Evolutionary conservation across 2,329 filamentous ascomycete genomes (phyloP), one percentile per base, ranked within the genome.

Genomic region (Westerdykella aurantiaca): DNA sequence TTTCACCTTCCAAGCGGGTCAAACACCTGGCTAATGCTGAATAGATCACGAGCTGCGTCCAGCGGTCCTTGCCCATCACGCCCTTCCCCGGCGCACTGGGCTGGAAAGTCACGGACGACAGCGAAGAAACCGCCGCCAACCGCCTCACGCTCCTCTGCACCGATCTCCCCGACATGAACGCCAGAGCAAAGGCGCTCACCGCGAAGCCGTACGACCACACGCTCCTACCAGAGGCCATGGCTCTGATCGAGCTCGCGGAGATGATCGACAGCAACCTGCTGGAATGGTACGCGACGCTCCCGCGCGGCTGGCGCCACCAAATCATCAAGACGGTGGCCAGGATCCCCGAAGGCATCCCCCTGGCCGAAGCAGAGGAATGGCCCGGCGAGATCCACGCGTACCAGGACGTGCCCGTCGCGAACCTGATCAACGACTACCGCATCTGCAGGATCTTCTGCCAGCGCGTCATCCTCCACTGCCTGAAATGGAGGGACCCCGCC

Each of bases 401-500:
- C 46, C 57, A 64, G 13, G 68, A 70, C 39, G 56, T 70, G 2
- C 57, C 57, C 16, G 55, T 69, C 9, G 66, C 67, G 1, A 67
- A 61, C 38, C 64, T 69, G 45, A 56, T 66, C 41, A 70, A 70
- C 40, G 67, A 70, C 42, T 69, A 70, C 47, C 60, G 68, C 7
- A 60, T 69, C 7, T 66, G 62, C 34, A 59, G 68, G 2, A 67
- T 70, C 37, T 69, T 69, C 51, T 69, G 66, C 41, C 57, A 66
- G 31, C 49, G 61, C 10, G 64, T 69, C 34, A 65, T 70, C 35
- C 55, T 69, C 41, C 60, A 57, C 3, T 69, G 67, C 45, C 45
- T 61, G 2, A 53, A 53, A 1, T 64, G 63, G 60, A 42, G 66
- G 6, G 45, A 45, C 2, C 12, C 22, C 2, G 48, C 45, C 4